phyloP scores from a whole-genome alignment of 2,329 filamentous ascomycete species.

The Waltergamsia citrina region DNA sequence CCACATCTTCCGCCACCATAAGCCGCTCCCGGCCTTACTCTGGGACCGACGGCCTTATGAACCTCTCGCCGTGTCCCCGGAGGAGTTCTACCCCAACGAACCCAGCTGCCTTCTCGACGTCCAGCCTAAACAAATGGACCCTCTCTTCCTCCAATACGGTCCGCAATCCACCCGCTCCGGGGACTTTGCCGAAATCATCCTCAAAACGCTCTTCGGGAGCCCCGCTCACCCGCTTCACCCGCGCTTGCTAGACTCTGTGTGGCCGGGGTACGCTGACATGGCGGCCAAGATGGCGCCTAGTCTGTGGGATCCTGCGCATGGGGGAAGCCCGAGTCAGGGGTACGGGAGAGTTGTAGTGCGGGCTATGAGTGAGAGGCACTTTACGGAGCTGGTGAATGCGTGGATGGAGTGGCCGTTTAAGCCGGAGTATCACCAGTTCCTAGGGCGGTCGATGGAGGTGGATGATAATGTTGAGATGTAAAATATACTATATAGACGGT shows the following conservation, averaged over 20 bases:
- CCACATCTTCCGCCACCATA: constrained; percentile 36
- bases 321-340: constrained; percentile 32
- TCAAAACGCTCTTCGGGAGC: constrained; percentile 29
- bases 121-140: constrained; percentile 46
- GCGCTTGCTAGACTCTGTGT: constrained; percentile 40
- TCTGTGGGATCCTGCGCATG: constrained; percentile 33
- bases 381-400: constrained; percentile 45
- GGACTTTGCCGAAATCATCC: constrained; percentile 42
- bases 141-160: constrained; percentile 36
- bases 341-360: constrained; percentile 33
- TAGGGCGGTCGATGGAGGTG: constrained; percentile 23
- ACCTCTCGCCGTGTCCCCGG: constrained; percentile 45
- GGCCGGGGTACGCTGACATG: constrained; percentile 49
- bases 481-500: constrained; percentile 1
- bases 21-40: constrained; percentile 36
- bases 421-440: constrained; percentile 37
- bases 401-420: constrained; percentile 60
- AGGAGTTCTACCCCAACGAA: constrained; percentile 60
- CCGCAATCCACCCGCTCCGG: constrained; percentile 27
- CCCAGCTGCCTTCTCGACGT: constrained; percentile 55
- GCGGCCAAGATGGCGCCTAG: constrained; percentile 23
- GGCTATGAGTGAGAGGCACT: constrained; percentile 41
- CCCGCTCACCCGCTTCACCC: constrained; percentile 30
- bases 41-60: constrained; percentile 68
- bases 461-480: background rate